Conservation (phyloP, 257 asterid species). For the Solanum piurae region DNA sequence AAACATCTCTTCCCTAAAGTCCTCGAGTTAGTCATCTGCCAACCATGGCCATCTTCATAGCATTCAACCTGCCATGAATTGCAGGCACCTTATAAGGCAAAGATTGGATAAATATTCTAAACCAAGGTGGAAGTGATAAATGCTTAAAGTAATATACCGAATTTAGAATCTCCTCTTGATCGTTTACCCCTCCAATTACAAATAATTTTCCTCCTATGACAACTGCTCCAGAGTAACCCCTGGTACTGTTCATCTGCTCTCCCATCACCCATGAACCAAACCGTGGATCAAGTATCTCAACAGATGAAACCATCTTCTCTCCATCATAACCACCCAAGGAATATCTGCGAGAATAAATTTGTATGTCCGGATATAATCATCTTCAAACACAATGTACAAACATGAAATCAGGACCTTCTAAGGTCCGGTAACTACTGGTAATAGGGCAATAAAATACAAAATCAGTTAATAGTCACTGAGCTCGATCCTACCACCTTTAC, state of each 20-base stretch:
- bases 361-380: background rate
- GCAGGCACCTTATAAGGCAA: background rate
- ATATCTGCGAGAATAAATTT: constrained; percentile 27
- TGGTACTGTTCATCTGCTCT: constrained; percentile 34
- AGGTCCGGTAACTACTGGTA: background rate
- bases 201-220: constrained; percentile 33
- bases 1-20: constrained; percentile 39
- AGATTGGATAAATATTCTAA: background rate
- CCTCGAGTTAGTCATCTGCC: background rate
- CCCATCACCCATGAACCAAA: constrained; percentile 44
- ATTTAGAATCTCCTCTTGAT: constrained; percentile 8
- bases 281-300: constrained; percentile 64
- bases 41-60: background rate
- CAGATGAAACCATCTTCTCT: constrained; percentile 29
- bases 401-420: background rate
- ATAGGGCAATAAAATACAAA: background rate
- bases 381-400: background rate
- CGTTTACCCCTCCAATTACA: constrained; percentile 39
- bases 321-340: constrained; percentile 76
- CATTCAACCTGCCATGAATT: background rate
- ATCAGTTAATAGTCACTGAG: background rate
- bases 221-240: constrained; percentile 46
- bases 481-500: background rate
- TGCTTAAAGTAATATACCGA: constrained; percentile 24
- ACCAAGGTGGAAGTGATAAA: background rate